Base-by-base conservation (phyloP, 2,329 filamentous ascomycete genomes). In the Decorospora gaudefroyi region DNA sequence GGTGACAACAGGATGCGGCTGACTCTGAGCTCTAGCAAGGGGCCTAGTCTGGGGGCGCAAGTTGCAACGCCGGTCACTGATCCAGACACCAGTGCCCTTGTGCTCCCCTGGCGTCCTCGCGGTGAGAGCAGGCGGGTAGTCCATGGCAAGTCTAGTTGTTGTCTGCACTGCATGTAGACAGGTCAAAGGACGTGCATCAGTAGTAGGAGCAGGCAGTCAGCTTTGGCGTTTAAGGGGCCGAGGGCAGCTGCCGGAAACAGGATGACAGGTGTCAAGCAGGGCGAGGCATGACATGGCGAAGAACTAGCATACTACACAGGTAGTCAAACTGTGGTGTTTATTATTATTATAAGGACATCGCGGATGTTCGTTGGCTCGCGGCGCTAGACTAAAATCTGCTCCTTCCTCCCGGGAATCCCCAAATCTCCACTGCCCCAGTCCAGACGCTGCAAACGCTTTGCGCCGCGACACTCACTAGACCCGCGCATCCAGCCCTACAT, bases 371-470 rank as follows among this genome's bases (percentile, higher is more conserved):
- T 26, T 37, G 39, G 33, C 27, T 37, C 21, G 39, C 41, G 28
- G 44, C 37, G 23, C 42, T 46, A 46, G 50, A 46, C 56, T 55
- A 55, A 49, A 46, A 53, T 56, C 46, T 49, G 46, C 51, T 56
- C 53, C 51, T 49, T 54, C 51, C 52, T 45, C 41, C 48, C 54
- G 47, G 44, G 33, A 50, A 42, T 47, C 51, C 46, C 52, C 43
- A 42, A 52, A 63, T 55, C 52, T 55, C 51, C 51, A 53, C 50
- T 48, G 51, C 46, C 51, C 53, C 38, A 44, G 26, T 22, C 39
- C 28, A 47, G 37, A 37, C 39, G 37, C 39, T 16, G 29, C 39
- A 33, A 34, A 35, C 36, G 48, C 52, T 54, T 56, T 57, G 53
- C 53, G 52, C 49, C 49, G 46, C 51, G 26, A 53, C 44, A 31